Base-by-base conservation (phyloP, 2,329 filamentous ascomycete species). In the Colletotrichum sp. region DNA sequence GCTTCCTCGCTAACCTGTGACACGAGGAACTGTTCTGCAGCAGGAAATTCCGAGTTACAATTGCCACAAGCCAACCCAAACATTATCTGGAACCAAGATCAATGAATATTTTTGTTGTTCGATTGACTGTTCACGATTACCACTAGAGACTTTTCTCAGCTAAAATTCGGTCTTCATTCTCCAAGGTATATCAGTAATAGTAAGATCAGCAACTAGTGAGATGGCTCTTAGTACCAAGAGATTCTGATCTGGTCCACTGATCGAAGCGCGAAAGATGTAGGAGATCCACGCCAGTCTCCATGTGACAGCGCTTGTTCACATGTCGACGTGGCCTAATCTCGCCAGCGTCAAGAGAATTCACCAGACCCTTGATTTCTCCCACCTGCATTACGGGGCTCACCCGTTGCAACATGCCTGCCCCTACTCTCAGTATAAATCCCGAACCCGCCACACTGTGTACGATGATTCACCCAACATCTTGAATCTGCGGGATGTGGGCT, bases 51-150 rank as follows among this genome's bases (percentile, higher is more conserved):
- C n/a, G n/a, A 13, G 4, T n/a, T n/a, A 52, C n/a, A 21, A 21
- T n/a, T 21, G 7, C 39, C 7, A 48, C 21, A 52, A 1, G 43
- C n/a, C 4, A 21, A 9, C n/a, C 6, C 10, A 7, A 21, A 13
- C 0, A 13, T 21, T n/a, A 21, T 1, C 6, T 13, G 18, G 10
- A 9, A 12, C 6, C 43, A 4, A n/a, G n/a, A 21, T 7, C 3
- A 52, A 52, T 13, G 2, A 13, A 21, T 9, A 21, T 21, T 21
- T 52, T 1, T 39, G 7, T 18, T 39, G 15, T 4, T 1, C 1
- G 16, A 39, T 39, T 18, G 36, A 18, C 15, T 18, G 15, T 18
- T 9, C 1, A 9, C 36, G 7, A 18, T 39, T 18, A 39, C 0
- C 16, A 39, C 7, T 39, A 39, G 0, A 5, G 7, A 5, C 1